Percentiles rank a stretch among this genome's conserved stretches.
Evolutionary conservation across 805 yeast species (phyloP).

Genomic region (Debaryomyces maramus): DNA sequence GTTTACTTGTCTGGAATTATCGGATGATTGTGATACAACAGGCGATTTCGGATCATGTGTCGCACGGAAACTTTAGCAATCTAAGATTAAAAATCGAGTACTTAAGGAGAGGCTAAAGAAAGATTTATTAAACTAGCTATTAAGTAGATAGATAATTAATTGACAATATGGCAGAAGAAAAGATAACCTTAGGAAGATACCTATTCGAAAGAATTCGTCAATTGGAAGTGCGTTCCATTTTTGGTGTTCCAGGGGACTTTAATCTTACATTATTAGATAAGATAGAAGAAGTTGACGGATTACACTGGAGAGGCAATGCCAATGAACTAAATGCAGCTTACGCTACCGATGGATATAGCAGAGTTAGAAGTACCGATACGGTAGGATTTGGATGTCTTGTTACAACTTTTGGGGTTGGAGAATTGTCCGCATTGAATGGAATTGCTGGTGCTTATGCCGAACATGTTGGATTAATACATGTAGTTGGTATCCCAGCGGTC

Average conservation of each 20-base stretch:
- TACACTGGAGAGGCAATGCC: conserved; percentile 40
- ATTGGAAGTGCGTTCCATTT: conserved; percentile 28
- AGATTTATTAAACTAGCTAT: too few relatives aligned
- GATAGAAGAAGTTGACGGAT: conserved; percentile 29
- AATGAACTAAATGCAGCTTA: conserved; percentile 33
- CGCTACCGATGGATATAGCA: conserved; percentile 27
- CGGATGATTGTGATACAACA: too few relatives aligned
- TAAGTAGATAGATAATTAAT: neutral
- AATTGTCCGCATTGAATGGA: conserved; percentile 37
- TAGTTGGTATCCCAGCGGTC: conserved; percentile 36
- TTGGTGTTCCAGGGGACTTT: conserved; percentile 38
- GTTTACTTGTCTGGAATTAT: too few relatives aligned
- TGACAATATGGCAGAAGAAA: conserved; percentile 1
- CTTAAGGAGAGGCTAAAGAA: too few relatives aligned
- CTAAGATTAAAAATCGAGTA: too few relatives aligned
- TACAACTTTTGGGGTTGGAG: conserved; percentile 38
- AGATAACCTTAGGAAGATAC: conserved; percentile 25
- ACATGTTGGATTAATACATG: conserved; percentile 35
- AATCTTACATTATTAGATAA: conserved; percentile 34
- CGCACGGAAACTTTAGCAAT: too few relatives aligned
- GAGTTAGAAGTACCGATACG: conserved; percentile 15
- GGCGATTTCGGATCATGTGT: too few relatives aligned
- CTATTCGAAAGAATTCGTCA: conserved; percentile 36
- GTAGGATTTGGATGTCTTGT: conserved; percentile 27
- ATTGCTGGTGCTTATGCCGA: conserved; percentile 37